phyloP scores from a whole-genome alignment of 1,284 basidiomycete genomes.

The Malassezia furfur region DNA sequence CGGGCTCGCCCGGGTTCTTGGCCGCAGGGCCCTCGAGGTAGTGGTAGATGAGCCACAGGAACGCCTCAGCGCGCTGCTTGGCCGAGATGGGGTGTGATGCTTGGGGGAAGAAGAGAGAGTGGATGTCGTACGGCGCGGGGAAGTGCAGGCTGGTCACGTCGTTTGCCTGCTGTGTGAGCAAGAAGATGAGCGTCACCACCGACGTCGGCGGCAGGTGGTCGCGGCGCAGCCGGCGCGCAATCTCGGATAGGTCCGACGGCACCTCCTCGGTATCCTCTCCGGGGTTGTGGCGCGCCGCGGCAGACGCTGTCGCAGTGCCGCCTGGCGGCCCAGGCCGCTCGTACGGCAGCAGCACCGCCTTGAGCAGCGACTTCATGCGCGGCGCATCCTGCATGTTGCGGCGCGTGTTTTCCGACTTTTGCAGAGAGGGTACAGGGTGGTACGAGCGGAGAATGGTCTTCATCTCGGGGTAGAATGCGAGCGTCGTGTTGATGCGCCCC shows the following conservation, averaged over 20 bases:
- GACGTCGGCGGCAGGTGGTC: conserved; percentile 31
- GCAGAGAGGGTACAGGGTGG: conserved; percentile 70
- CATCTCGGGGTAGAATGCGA: conserved; percentile 69
- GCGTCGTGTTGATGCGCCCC: conserved; percentile 85
- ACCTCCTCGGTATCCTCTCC: conserved; percentile 35
- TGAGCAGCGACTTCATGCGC: conserved; percentile 64
- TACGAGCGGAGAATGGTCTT: conserved; percentile 70
- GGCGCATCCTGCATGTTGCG: conserved; percentile 72
- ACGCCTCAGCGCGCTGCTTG: conserved; percentile 30
- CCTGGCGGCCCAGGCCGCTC: conserved; percentile 52
- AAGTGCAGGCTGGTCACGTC: conserved; percentile 39
- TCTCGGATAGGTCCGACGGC: conserved; percentile 31
- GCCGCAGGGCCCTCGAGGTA: conserved; percentile 40
- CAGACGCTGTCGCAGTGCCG: conserved; percentile 23
- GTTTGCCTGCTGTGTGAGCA: conserved; percentile 30
- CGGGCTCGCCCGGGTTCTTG: conserved; percentile 24
- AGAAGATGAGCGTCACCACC: conserved; percentile 42
- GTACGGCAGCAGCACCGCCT: conserved; percentile 64
- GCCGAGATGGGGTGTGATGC: conserved; percentile 29
- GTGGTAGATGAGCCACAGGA: conserved; percentile 45
- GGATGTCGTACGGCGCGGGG: conserved; percentile 31
- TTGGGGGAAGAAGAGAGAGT: conserved; percentile 44
- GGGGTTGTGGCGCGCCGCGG: conserved; percentile 23
- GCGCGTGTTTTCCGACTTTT: conserved; percentile 56
- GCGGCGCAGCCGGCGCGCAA: conserved; percentile 29